A percentile compares a stretch with the other conserved stretches of the same genome.
Conservation (phyloP, 345 rosid genomes). For the Citrus medica region DNA sequence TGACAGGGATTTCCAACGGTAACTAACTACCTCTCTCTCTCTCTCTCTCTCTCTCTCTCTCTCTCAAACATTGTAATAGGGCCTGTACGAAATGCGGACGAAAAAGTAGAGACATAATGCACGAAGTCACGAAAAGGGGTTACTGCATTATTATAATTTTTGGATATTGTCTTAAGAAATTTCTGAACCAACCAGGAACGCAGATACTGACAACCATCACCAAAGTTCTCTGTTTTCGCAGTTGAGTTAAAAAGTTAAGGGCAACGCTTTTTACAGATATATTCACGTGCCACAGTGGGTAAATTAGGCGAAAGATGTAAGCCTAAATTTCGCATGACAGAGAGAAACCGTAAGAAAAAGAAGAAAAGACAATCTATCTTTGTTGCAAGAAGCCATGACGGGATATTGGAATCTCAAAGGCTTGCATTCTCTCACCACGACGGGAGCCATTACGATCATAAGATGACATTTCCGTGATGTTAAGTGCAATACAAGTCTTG, state of each 20-base stretch:
- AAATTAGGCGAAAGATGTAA: background rate
- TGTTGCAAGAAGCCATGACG: constrained; percentile 67
- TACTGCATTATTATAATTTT: background rate
- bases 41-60: too few relatives aligned
- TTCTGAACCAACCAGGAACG: background rate
- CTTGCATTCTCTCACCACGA: constrained; percentile 72
- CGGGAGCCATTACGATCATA: constrained; percentile 82
- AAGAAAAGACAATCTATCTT: constrained; percentile 16
- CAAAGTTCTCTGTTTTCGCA: background rate
- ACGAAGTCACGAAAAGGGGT: background rate
- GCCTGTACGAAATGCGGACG: background rate
- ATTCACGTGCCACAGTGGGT: background rate
- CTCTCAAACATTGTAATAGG: background rate
- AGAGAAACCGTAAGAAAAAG: background rate
- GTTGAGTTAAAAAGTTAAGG: background rate
- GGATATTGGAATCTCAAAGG: constrained; percentile 72
- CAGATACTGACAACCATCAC: background rate
- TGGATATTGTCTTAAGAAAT: background rate
- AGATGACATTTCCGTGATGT: constrained; percentile 66
- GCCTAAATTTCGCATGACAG: background rate
- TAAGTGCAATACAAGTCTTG: constrained; percentile 54
- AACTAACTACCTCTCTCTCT: background rate
- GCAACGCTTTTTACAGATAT: background rate
- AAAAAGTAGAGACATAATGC: background rate
- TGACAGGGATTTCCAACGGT: background rate